phyloP scores from a whole-genome alignment of 768 basidiomycete genomes.

The Mycena vitilis region DNA sequence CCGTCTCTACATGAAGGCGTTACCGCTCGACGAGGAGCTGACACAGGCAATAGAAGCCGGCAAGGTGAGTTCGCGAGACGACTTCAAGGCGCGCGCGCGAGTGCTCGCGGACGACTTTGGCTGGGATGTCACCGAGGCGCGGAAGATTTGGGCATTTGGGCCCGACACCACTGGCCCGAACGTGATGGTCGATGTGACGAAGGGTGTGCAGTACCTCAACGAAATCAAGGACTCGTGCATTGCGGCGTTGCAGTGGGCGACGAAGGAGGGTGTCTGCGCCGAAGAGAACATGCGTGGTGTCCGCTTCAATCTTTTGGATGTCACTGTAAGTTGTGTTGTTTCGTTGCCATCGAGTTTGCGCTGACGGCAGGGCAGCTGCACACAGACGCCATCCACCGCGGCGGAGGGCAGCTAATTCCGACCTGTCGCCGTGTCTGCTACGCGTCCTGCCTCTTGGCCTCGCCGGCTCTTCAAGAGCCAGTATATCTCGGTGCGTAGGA shows the following conservation, averaged over 20 bases:
- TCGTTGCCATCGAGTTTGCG: conserved; percentile 1
- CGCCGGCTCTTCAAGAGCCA: conserved; percentile 94
- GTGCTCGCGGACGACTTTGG: conserved; percentile 94
- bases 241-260: conserved; percentile 99
- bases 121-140: conserved; percentile 99
- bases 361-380: conserved; percentile 71
- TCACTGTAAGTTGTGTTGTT: conserved; percentile 70
- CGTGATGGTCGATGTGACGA: conserved; percentile 96
- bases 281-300: conserved; percentile 99
- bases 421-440: conserved; percentile 96
- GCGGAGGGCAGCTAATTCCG: conserved; percentile 98
- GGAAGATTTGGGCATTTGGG: conserved; percentile 99
- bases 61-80: conserved; percentile 89
- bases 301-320: conserved; percentile 95
- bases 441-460: conserved; percentile 93
- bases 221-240: conserved; percentile 99
- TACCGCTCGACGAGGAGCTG: conserved; percentile 94
- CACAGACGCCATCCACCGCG: conserved; percentile 99
- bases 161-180: conserved; percentile 98
- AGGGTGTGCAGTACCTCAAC: conserved; percentile 98
- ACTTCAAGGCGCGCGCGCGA: conserved; percentile 97
- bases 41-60: conserved; percentile 93
- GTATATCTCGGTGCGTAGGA: conserved; percentile 82
- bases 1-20: conserved; percentile 93
- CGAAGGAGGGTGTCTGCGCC: conserved; percentile 95